Evolutionary conservation across 352 stramenopile species (phyloP), one percentile per base, ranked within the genome.

Genomic region (Pythium aquatile): DNA sequence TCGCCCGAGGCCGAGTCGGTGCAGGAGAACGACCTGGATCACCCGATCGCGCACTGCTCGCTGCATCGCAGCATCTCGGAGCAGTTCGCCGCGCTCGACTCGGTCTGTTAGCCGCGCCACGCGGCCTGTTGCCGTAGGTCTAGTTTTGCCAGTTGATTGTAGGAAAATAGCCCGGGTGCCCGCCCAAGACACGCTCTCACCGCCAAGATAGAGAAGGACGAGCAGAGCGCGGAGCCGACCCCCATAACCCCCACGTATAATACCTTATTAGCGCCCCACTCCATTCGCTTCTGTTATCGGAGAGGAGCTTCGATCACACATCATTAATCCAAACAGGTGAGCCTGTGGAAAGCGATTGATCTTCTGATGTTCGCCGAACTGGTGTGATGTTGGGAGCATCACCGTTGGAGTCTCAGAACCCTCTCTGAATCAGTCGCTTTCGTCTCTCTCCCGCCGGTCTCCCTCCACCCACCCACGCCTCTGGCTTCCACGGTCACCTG

Each of bases 11-110:
- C 58, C 0, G 60, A 61, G 10, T 10, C 32, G 39, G 51, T 71
- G 53, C 75, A 87, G 40, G 74, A 85, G 17, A 74, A 85, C 61
- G 79, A 89, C 32, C 17, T 83, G 63, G 81, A 88, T 13, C 77
- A 88, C 60, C 80, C 83, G 9, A 76, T 93, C 26, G 79, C 72
- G 28, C 78, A 84, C 72, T 91, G 82, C 66, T 90, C 81, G 56
- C 71, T 91, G 59, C 88, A 90, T 61, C 83, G 83, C 62, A 89
- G 77, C 63, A 69, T 93, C 5, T 91, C 82, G 60, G 72, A 90
- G 60, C 79, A 88, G 63, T 93, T 93, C 39, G 80, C 79, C 10
- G 77, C 82, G 13, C 81, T 85, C 61, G 85, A 93, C 65, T 91
- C 85, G 61, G 81, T 93, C 39, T 93, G 82, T 60, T 90, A 89